Conservation (phyloP, 495 filamentous ascomycete genomes). For the Aspergillus homomorphus region DNA sequence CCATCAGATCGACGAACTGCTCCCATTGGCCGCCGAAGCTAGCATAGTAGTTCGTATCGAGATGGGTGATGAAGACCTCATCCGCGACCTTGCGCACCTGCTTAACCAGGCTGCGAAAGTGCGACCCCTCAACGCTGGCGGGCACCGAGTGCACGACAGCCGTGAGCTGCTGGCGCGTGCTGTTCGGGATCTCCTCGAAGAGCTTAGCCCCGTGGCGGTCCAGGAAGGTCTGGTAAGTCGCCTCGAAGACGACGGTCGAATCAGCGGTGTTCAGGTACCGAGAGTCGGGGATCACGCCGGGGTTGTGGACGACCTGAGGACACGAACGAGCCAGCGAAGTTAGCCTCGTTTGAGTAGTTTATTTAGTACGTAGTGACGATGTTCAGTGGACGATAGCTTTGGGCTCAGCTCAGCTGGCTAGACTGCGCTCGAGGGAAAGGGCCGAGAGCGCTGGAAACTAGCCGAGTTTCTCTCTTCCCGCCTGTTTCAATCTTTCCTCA, state of each 20-base stretch:
- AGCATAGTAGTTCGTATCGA: slow-evolving; percentile 43
- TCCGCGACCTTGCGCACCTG: slow-evolving; percentile 35
- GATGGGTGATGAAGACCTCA: slow-evolving; percentile 45
- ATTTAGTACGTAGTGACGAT: background rate
- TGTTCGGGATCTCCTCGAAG: slow-evolving; percentile 34
- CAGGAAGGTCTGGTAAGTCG: slow-evolving; percentile 42
- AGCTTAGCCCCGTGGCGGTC: slow-evolving; percentile 31
- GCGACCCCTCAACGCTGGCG: slow-evolving; percentile 25
- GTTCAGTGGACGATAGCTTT: background rate
- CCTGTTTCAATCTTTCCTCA: background rate
- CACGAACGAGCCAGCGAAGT: slow-evolving; percentile 6
- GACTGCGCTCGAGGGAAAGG: background rate
- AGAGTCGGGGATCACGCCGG: slow-evolving; percentile 44
- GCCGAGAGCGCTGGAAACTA: background rate
- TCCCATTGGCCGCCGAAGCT: slow-evolving; percentile 42
- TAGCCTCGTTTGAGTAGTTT: slow-evolving; percentile 21
- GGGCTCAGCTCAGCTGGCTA: background rate
- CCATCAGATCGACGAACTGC: slow-evolving; percentile 43
- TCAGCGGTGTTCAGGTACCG: slow-evolving; percentile 41
- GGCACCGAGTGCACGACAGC: slow-evolving; percentile 46
- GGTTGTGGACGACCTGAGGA: slow-evolving; percentile 53
- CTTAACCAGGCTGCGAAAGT: slow-evolving; percentile 35
- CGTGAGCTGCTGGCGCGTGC: slow-evolving; percentile 34
- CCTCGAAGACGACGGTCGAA: slow-evolving; percentile 48
- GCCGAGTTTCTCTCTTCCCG: background rate